Evolutionary conservation across 441 rosid genomes (phyloP).

Genomic region (Syzygium malaccense): DNA sequence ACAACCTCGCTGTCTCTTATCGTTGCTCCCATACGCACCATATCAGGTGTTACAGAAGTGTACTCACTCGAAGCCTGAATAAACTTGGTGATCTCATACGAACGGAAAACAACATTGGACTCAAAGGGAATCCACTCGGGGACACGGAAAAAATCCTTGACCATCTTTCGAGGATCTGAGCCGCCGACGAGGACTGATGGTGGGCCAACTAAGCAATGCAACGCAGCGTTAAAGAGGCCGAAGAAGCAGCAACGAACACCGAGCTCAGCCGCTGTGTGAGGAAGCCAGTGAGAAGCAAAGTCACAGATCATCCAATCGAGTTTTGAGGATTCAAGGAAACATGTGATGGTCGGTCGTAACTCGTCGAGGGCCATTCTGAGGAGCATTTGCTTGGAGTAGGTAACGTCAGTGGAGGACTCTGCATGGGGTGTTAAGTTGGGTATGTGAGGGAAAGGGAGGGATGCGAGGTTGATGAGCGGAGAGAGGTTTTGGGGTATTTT

Average conservation of each 20-base stretch:
- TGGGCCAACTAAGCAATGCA: not conserved
- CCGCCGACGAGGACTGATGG: not conserved
- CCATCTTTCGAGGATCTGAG: not conserved
- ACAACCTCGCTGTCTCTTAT: constrained; percentile 31
- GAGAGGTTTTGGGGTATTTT: constrained; percentile 10
- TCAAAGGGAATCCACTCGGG: constrained; percentile 60
- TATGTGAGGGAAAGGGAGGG: constrained; percentile 22
- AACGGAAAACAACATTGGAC: constrained; percentile 29
- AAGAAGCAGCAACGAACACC: not conserved
- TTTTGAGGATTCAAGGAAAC: not conserved
- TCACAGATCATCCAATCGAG: not conserved
- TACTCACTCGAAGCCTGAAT: constrained; percentile 38
- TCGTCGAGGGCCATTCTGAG: constrained; percentile 4
- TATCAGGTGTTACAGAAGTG: constrained; percentile 29
- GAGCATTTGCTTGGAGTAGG: constrained; percentile 21
- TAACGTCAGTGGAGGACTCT: constrained; percentile 23
- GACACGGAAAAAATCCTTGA: constrained; percentile 47
- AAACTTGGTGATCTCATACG: constrained; percentile 37
- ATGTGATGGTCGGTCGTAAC: not conserved
- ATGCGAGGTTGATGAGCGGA: constrained; percentile 3
- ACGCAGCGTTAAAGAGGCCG: not conserved
- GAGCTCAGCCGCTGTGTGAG: not conserved
- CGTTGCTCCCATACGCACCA: constrained; percentile 35
- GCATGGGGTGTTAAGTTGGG: constrained; percentile 20
- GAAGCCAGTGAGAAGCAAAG: not conserved